Base-by-base conservation (phyloP, 2,329 filamentous ascomycete genomes). In the Aspergillus transmontanensis region DNA sequence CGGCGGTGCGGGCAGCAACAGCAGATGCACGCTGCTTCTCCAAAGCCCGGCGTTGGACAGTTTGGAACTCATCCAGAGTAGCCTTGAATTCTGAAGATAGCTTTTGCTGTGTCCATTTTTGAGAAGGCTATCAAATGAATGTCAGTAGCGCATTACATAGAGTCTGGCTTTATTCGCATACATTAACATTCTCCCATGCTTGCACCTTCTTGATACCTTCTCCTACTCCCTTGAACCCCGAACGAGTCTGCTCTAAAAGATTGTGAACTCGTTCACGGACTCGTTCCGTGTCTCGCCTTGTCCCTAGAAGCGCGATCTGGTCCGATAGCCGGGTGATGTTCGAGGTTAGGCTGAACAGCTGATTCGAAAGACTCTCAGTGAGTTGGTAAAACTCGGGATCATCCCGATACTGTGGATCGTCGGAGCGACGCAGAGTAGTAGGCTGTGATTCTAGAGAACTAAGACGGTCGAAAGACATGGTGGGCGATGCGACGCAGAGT, bases 21-120 rank as follows among this genome's bases (percentile, higher is more conserved):
- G 95, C 89, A 32, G 92, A 94, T 41, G 92, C 91, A 64, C 94
- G 90, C 78, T 98, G 91, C 76, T 97, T 97, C 77, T 98, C 94
- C 65, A 98, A 86, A 11, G 94, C 94, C 69, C 88, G 87, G 64
- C 93, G 89, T 80, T 98, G 95, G n/a, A 98, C 87, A 60, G 85
- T 85, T 81, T 98, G 94, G 80, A 99, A 99, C 72, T 97, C 94
- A 70, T 90, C 88, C 63, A 98, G 87, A 56, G 92, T 91, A 41
- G 91, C 87, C 75, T 94, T 91, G 83, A 98, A 97, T 77, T 98
- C 94, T 74, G 92, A 91, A 66, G 93, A 94, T 39, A 99, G 86
- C 78, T 98, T 98, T 71, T 94, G 92, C 74, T 97, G 94, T 26
- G 93, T 95, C 83, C 96, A 98, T 79, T 94, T 96, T 83, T 99